These are phyloP conservation scores for Fusarium zealandicum DNA, from an alignment of 2,329 filamentous ascomycete species.

Conservation along the genomic window DNA sequence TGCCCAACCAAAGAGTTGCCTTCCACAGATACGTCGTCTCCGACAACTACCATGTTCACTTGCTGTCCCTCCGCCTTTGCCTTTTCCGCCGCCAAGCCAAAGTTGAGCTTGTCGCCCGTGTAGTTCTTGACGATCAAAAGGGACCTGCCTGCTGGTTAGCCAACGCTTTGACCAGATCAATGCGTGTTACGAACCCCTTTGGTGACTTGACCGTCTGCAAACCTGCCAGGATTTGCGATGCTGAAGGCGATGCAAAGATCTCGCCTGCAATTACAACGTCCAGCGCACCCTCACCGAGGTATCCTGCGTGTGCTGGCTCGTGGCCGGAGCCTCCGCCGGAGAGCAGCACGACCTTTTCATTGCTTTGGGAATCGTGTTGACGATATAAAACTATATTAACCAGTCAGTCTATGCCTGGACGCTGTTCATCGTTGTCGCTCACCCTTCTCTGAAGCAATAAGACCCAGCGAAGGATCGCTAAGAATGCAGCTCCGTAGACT, in stretches of 20 bases:
- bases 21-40: conserved; percentile 38
- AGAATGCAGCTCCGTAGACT: conserved; percentile 36
- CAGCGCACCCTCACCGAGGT: conserved; percentile 35
- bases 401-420: not conserved
- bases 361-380: conserved; percentile 9
- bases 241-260: conserved; percentile 38
- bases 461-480: conserved; percentile 32
- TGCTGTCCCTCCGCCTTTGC: conserved; percentile 38
- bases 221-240: conserved; percentile 34
- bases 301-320: conserved; percentile 38
- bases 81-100: conserved; percentile 42
- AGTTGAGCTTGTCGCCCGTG: conserved; percentile 42
- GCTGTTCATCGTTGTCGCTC: not conserved
- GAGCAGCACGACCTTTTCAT: conserved; percentile 33
- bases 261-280: conserved; percentile 36
- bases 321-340: conserved; percentile 38
- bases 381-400: conserved; percentile 31
- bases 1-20: conserved; percentile 36
- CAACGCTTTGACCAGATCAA: not conserved
- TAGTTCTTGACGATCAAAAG: conserved; percentile 41
- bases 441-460: conserved; percentile 35
- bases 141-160: conserved; percentile 17
- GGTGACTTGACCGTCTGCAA: conserved; percentile 33
- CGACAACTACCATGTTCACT: conserved; percentile 37
- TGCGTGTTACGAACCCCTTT: conserved; percentile 15